phyloP scores from a whole-genome alignment of 495 filamentous ascomycete genomes.

The Hypomontagnella submonticulosa region DNA sequence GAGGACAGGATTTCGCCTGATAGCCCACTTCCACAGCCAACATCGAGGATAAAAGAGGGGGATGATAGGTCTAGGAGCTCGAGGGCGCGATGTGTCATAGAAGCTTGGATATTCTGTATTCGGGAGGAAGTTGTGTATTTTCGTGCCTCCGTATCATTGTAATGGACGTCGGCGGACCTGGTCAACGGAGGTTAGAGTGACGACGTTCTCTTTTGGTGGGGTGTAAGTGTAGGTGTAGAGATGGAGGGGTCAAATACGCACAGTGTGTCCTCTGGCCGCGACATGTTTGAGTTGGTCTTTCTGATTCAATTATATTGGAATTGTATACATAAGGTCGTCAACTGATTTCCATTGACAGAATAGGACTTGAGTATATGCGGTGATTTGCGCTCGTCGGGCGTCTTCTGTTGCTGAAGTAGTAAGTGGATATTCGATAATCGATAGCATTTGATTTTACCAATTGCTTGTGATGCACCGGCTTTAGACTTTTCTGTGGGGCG shows the following conservation, averaged over 20 bases:
- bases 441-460: constrained; percentile 21
- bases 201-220: constrained; percentile 25
- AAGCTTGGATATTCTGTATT: constrained; percentile 92
- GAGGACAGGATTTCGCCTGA: constrained; percentile 91
- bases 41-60: constrained; percentile 89
- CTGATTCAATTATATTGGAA: neutral
- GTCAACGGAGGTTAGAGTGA: constrained; percentile 30
- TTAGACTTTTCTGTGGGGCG: constrained; percentile 30
- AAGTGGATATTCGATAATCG: neutral
- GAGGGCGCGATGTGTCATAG: constrained; percentile 93
- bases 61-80: constrained; percentile 83
- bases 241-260: constrained; percentile 55
- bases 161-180: constrained; percentile 94
- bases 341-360: too few species aligned
- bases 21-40: constrained; percentile 95
- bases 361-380: neutral
- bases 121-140: constrained; percentile 98
- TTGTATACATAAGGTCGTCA: too few species aligned
- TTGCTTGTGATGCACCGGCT: constrained; percentile 18
- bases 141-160: constrained; percentile 92
- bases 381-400: constrained; percentile 1
- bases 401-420: too few species aligned
- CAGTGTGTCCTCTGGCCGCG: constrained; percentile 94
- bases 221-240: constrained; percentile 8
- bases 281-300: constrained; percentile 70